phyloP scores from a whole-genome alignment of 768 basidiomycete species.

The Psilocybe sp. region DNA sequence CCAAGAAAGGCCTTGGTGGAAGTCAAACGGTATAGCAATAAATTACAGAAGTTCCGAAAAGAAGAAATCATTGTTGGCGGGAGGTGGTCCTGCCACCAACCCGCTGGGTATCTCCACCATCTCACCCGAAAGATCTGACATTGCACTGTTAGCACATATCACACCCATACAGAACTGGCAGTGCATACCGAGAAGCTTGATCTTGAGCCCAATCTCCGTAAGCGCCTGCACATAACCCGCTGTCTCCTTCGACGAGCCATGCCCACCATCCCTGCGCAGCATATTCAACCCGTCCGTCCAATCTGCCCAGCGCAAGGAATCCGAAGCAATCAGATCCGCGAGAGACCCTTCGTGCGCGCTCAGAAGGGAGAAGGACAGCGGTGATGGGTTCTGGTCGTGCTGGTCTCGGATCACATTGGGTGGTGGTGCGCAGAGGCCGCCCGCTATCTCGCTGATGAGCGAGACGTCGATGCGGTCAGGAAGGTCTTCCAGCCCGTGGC shows the following conservation, averaged over 20 bases:
- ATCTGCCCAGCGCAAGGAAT: constrained; percentile 82
- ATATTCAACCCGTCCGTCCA: constrained; percentile 94
- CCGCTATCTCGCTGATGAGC: constrained; percentile 75
- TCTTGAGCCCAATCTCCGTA: constrained; percentile 90
- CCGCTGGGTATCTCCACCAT: constrained; percentile 86
- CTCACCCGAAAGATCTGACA: constrained; percentile 80
- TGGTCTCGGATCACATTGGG: constrained; percentile 62
- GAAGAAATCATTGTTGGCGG: constrained; percentile 79
- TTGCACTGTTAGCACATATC: constrained; percentile 2
- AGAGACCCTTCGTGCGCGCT: constrained; percentile 68
- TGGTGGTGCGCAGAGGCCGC: constrained; percentile 69
- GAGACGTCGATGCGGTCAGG: constrained; percentile 84
- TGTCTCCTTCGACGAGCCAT: constrained; percentile 82
- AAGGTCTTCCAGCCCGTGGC: constrained; percentile 81
- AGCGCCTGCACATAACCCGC: constrained; percentile 82
- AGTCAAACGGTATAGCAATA: constrained; percentile 1
- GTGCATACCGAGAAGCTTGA: constrained; percentile 76
- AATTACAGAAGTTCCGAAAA: constrained; percentile 63
- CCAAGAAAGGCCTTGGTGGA: not conserved
- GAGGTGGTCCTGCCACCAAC: constrained; percentile 74
- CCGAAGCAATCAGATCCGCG: constrained; percentile 76
- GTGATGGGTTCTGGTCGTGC: constrained; percentile 56
- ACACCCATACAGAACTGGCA: not conserved
- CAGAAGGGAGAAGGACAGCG: constrained; percentile 75
- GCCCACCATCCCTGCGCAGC: constrained; percentile 77